phyloP scores from a whole-genome alignment of 2,329 filamentous ascomycete species.

The Cryphonectria naterciae region DNA sequence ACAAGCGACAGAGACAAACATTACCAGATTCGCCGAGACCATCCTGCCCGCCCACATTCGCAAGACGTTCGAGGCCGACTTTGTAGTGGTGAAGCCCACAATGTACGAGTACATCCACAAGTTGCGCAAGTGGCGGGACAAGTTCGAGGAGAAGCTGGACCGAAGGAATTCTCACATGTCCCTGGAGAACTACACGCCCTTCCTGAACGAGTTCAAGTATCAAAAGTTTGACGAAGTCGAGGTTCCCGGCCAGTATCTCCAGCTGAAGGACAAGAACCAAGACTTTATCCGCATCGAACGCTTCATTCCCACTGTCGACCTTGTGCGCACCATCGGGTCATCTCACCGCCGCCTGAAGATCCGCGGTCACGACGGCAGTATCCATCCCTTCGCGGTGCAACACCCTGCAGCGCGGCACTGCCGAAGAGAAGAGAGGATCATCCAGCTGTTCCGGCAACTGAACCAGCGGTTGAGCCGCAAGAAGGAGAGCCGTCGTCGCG shows the following conservation, averaged over 20 bases:
- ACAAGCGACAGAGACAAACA: slow-evolving; percentile 89
- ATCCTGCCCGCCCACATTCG: slow-evolving; percentile 94
- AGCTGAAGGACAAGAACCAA: slow-evolving; percentile 98
- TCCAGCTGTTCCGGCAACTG: slow-evolving; percentile 96
- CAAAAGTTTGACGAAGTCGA: slow-evolving; percentile 99
- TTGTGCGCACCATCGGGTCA: slow-evolving; percentile 86
- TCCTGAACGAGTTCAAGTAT: slow-evolving; percentile 95
- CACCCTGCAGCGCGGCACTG: slow-evolving; percentile 93
- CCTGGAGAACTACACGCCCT: slow-evolving; percentile 84
- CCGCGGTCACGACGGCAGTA: slow-evolving; percentile 92
- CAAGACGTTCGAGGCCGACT: slow-evolving; percentile 96
- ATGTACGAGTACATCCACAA: slow-evolving; percentile 99
- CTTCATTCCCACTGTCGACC: slow-evolving; percentile 92
- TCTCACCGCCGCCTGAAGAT: slow-evolving; percentile 95
- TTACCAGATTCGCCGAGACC: slow-evolving; percentile 93
- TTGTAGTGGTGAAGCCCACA: slow-evolving; percentile 91
- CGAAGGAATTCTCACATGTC: slow-evolving; percentile 73
- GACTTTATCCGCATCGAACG: slow-evolving; percentile 97
- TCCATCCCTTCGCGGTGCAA: slow-evolving; percentile 96
- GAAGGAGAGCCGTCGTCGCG: slow-evolving; percentile 92
- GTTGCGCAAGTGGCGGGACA: slow-evolving; percentile 91
- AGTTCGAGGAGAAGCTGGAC: slow-evolving; percentile 97
- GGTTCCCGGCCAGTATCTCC: slow-evolving; percentile 92
- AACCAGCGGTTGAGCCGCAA: slow-evolving; percentile 90
- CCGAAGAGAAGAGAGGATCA: slow-evolving; percentile 88